phyloP scores from a whole-genome alignment of 108 stramenopile genomes.

The Stephanodiscus triporus region DNA sequence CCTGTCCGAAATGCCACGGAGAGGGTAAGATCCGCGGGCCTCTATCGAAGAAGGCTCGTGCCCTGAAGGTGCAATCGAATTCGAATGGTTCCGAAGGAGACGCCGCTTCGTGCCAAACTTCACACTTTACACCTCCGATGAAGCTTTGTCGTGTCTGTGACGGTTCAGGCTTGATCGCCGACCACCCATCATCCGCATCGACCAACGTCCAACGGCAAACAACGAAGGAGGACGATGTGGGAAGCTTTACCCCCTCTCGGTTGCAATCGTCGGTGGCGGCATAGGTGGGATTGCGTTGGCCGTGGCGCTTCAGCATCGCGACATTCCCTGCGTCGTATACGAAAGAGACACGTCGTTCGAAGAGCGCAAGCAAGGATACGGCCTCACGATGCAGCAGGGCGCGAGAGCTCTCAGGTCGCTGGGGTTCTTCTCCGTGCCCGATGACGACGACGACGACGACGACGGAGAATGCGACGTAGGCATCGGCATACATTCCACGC shows the following conservation, averaged over 20 bases:
- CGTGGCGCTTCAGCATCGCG: conserved; percentile 77
- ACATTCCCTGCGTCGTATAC: conserved; percentile 68
- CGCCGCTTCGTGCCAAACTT: too few species aligned
- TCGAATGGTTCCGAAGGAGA: background rate
- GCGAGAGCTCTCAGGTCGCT: conserved; percentile 67
- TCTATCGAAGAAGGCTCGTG: conserved; percentile 58
- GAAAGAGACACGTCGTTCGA: conserved; percentile 79
- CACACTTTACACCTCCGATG: conserved; percentile 46
- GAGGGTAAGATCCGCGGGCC: conserved; percentile 56
- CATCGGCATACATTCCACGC: conserved; percentile 70
- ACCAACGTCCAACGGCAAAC: background rate
- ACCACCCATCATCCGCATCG: background rate
- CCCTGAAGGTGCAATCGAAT: conserved; percentile 24
- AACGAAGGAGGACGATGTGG: background rate
- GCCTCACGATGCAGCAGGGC: conserved; percentile 92
- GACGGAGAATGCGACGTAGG: too few species aligned
- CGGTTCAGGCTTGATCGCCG: conserved; percentile 46
- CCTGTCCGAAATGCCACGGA: conserved; percentile 62
- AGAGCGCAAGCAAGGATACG: conserved; percentile 84
- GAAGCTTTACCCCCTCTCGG: conserved; percentile 27
- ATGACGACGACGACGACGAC: conserved; percentile 25
- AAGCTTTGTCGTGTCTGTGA: conserved; percentile 55
- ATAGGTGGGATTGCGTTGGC: conserved; percentile 86
- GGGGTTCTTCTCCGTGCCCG: conserved; percentile 47
- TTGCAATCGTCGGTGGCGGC: conserved; percentile 86